Evolutionary conservation across 306 rosid species (phyloP).

Genomic region (Glycine latifolia): DNA sequence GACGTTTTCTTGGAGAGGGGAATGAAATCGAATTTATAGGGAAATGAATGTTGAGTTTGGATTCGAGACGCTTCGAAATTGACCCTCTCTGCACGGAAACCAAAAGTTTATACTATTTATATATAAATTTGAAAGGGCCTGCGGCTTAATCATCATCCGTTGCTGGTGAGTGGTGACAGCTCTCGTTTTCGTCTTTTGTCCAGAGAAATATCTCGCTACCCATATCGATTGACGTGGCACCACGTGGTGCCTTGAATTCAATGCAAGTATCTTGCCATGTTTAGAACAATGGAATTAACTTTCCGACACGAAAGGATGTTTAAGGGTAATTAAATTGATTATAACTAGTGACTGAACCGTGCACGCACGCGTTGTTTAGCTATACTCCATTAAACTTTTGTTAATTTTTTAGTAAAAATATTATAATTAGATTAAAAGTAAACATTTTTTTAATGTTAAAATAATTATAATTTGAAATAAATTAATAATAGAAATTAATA

Average conservation of each 20-base stretch:
- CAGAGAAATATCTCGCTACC: not conserved
- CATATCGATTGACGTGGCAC: not conserved
- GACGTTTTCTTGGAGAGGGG: not conserved
- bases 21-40: conserved; percentile 48
- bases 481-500: too few relatives aligned
- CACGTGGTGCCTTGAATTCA: not conserved
- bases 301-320: too few relatives aligned
- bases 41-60: not conserved
- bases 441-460: too few relatives aligned
- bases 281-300: too few relatives aligned
- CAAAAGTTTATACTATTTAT: not conserved
- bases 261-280: not conserved
- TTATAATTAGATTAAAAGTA: too few relatives aligned
- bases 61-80: conserved; percentile 57
- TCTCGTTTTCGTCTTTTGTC: not conserved
- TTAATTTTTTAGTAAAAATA: too few relatives aligned
- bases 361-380: too few relatives aligned
- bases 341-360: too few relatives aligned
- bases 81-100: not conserved
- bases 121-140: conserved; percentile 22
- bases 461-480: too few relatives aligned
- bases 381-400: too few relatives aligned
- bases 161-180: not conserved
- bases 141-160: not conserved
- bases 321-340: too few relatives aligned